A percentile compares a stretch with the other conserved stretches of the same genome.
These are phyloP conservation scores for Coemansia erecta DNA, from an alignment of 192 early-diverging fungal species.

Conservation along the genomic window DNA sequence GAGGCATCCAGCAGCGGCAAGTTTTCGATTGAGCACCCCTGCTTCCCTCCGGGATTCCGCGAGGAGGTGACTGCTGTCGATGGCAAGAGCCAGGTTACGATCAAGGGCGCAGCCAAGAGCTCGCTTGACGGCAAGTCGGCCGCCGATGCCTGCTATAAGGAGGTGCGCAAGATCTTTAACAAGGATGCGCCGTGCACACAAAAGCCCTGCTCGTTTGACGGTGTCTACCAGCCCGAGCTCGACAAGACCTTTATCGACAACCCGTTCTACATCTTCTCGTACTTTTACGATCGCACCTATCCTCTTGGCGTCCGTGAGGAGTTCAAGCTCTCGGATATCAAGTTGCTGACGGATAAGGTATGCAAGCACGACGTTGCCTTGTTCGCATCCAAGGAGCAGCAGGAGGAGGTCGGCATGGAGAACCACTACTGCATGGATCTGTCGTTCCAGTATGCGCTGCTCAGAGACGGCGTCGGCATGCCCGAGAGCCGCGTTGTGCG, in stretches of 20 bases:
- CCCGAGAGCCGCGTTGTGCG: slow-evolving; percentile 64
- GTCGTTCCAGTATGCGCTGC: slow-evolving; percentile 80
- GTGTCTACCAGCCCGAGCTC: slow-evolving; percentile 87
- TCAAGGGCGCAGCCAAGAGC: slow-evolving; percentile 61
- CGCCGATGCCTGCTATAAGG: slow-evolving; percentile 32
- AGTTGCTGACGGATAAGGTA: slow-evolving; percentile 64
- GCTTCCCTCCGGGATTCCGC: slow-evolving; percentile 65
- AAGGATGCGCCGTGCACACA: slow-evolving; percentile 63
- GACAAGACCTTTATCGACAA: slow-evolving; percentile 61
- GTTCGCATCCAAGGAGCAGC: slow-evolving; percentile 57
- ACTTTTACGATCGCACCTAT: slow-evolving; percentile 87
- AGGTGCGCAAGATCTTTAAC: slow-evolving; percentile 69
- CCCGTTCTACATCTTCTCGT: slow-evolving; percentile 93
- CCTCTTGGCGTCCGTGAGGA: slow-evolving; percentile 69
- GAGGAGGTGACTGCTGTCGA: slow-evolving; percentile 41
- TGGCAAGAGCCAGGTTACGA: slow-evolving; percentile 27
- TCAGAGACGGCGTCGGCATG: slow-evolving; percentile 84
- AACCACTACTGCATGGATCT: slow-evolving; percentile 89
- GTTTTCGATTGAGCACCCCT: slow-evolving; percentile 58
- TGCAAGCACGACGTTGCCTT: slow-evolving; percentile 56
- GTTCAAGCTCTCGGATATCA: slow-evolving; percentile 71
- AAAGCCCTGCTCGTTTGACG: slow-evolving; percentile 84
- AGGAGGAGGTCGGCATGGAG: slow-evolving; percentile 48
- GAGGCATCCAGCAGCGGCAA: slow-evolving; percentile 33
- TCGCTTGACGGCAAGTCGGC: slow-evolving; percentile 44